Evolutionary conservation across 306 rosid species (phyloP), one percentile per base, ranked within the genome.

Genomic region (Gleditsia sinensis): DNA sequence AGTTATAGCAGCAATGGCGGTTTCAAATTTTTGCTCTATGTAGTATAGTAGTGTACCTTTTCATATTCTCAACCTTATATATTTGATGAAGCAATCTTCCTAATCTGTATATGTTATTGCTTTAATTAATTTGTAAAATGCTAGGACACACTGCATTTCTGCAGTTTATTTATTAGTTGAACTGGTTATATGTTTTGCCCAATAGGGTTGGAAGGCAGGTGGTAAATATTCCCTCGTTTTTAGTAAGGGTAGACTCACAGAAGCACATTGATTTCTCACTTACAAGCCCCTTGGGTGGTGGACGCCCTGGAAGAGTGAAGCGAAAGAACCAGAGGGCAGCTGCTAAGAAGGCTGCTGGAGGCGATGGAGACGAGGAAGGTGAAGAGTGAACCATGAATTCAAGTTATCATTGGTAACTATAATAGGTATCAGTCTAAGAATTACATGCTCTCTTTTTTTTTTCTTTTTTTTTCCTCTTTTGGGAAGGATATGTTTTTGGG

Each of bases 221-320:
- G 19, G 83, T 80, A 14, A 80, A 80, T 32, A 74, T 80, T 63
- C 72, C 83, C 37, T 80, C 83, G 2, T 80, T 80, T 45, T 74
- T 80, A 80, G 83, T 80, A 34, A 74, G 83, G 40, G 76, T 74
- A 2, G 83, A 80, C 66, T 80, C 80, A 36, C 83, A 80, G 56
- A 80, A 80, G 70, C 83, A 80, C 75, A 74, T 74, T 1, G 83
- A 80, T 34, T 80, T 80, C 60, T 80, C 83, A 20, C 64, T 80
- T 24, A 80, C 79, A 2, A 80, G 83, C 42, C 79, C 79, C 2
- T 59, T 80, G 3, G 83, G 83, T 3, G 83, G 83, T 59, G 83
- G 83, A 2, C 80, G 76, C 32, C 78, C 83, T 5, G 83, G 83
- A 25, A 72, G 83, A 37, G 83, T 79, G 64, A 79, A 79, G 70